Percentiles rank a stretch among this genome's conserved stretches.
Evolutionary conservation across 2,329 filamentous ascomycete genomes (phyloP).

Genomic region (Fusarium ramigenum): DNA sequence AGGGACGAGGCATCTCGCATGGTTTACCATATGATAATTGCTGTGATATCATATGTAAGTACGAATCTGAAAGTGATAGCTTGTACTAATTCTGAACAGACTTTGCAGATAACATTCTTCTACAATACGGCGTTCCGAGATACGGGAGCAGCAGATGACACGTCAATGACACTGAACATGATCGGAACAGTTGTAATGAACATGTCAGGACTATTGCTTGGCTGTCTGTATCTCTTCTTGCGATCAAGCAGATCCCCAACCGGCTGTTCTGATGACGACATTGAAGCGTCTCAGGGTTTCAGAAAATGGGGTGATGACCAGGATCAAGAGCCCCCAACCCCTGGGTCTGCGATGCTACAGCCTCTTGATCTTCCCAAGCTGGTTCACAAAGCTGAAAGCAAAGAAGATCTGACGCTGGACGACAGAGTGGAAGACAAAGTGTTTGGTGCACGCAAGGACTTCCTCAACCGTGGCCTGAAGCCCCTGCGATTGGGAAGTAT

Average conservation of each 20-base stretch:
- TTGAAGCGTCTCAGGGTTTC: conserved; percentile 10
- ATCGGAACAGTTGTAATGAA: conserved; percentile 73
- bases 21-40: conserved; percentile 72
- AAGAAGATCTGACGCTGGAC: conserved; percentile 16
- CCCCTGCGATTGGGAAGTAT: conserved; percentile 36
- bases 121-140: conserved; percentile 61
- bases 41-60: conserved; percentile 66
- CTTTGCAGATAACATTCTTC: conserved; percentile 72
- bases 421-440: conserved; percentile 47
- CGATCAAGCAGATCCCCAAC: conserved; percentile 70
- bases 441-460: conserved; percentile 39
- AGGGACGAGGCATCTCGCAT: conserved; percentile 73
- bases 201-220: conserved; percentile 71
- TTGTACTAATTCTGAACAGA: conserved; percentile 54
- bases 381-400: conserved; percentile 18
- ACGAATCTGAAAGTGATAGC: not conserved
- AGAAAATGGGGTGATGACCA: conserved; percentile 29
- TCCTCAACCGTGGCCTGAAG: conserved; percentile 29
- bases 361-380: conserved; percentile 15
- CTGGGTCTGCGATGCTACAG: conserved; percentile 14
- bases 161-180: conserved; percentile 64
- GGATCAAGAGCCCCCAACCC: conserved; percentile 19
- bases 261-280: conserved; percentile 52
- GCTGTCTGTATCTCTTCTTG: conserved; percentile 73
- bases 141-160: conserved; percentile 47